Evolutionary conservation across 2,329 filamentous ascomycete genomes (phyloP), one percentile per base, ranked within the genome.

Genomic region (Pseudodiploospora longispora): DNA sequence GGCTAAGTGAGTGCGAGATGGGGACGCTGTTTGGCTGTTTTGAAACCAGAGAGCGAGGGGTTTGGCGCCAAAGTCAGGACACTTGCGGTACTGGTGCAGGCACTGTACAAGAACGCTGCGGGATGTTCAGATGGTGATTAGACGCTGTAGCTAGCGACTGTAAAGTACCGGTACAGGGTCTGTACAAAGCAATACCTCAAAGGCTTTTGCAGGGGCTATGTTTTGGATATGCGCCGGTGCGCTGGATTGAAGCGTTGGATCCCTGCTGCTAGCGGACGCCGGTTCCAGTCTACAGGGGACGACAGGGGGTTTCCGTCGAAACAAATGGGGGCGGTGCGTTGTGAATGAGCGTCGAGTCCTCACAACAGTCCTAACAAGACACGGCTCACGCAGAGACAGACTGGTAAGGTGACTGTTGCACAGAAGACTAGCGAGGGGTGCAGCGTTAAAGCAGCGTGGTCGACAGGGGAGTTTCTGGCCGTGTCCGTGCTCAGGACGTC

Each of bases 171-270:
- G 19, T 19, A 19, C 19, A 19, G 19, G 19, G 19, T 3, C 19
- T 19, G 19, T 19, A 19, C 19, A 19, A 19, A 19, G 19, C 19
- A 19, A 19, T 19, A 19, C 35, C 12, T 37, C 35, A 12, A 19
- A 32, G 38, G 38, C 29, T 48, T 43, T 30, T 39, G 43, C 43
- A 48, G 46, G 40, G 40, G 48, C 47, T 43, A 48, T 42, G 49
- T 50, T 52, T 51, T 48, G 43, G 43, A 50, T 48, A 54, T 54
- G 52, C 52, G 50, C 53, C 52, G 51, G 50, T 44, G 48, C 43
- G 43, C 41, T 53, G 49, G 51, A 40, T 54, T 46, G 48, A 40
- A 39, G 46, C 47, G 49, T 50, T 44, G 40, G 44, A 52, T 38
- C 50, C 47, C 39, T 47, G 47, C 43, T 47, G 47, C 43, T 36